A percentile compares a stretch with the other conserved stretches of the same genome.
phyloP scores from a whole-genome alignment of 2,329 filamentous ascomycete genomes.

The Exophiala phaeomuriformis region DNA sequence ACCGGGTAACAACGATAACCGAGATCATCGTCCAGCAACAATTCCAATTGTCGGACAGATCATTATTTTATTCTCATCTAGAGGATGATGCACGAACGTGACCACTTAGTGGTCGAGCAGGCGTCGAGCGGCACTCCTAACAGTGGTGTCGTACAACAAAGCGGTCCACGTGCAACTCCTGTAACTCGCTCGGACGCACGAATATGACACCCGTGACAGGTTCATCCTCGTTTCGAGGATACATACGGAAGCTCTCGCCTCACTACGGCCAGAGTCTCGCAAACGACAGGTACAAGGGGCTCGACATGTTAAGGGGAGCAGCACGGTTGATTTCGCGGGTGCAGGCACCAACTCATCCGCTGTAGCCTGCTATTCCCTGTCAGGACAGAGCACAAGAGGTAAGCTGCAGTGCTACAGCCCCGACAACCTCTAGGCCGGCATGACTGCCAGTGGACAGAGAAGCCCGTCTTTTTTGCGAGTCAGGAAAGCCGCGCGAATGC shows the following conservation, averaged over 20 bases:
- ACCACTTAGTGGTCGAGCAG: neutral
- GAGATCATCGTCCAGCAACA: constrained; percentile 16
- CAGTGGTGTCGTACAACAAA: constrained; percentile 9
- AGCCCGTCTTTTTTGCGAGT: no score
- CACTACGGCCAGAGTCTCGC: neutral
- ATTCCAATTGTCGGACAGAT: constrained; percentile 13
- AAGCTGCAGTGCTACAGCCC: no score
- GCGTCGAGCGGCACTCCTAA: constrained; percentile 1
- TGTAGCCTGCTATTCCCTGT: neutral
- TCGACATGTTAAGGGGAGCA: neutral
- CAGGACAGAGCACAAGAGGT: no score
- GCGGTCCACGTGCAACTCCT: constrained; percentile 12
- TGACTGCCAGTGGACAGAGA: no score
- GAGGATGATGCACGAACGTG: neutral
- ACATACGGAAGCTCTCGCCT: neutral
- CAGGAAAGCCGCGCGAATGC: no score
- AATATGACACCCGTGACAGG: constrained; percentile 14
- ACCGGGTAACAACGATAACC: constrained; percentile 19
- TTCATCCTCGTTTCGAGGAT: constrained; percentile 9
- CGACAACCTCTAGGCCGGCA: no score
- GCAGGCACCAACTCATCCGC: neutral
- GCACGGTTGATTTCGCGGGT: neutral
- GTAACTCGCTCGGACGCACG: constrained; percentile 2
- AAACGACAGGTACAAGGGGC: neutral
- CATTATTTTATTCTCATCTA: constrained; percentile 5